Percentiles rank a stretch among this genome's conserved stretches.
Evolutionary conservation across 2,329 filamentous ascomycete species (phyloP).

Genomic region (Trichoderma atroviride): DNA sequence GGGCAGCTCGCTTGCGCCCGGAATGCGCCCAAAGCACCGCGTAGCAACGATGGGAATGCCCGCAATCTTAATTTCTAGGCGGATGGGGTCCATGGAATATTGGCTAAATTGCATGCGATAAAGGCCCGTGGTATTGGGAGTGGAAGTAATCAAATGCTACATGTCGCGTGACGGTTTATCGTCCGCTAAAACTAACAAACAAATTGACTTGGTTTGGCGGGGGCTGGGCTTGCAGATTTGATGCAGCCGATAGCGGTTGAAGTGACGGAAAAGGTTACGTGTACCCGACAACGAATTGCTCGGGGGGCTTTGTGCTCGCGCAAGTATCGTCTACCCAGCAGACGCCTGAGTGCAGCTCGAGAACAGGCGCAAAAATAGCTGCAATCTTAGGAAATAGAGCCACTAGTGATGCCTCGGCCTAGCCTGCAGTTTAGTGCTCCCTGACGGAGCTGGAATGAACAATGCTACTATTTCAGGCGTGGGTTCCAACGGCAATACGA

Average conservation of each 20-base stretch:
- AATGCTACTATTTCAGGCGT: constrained; percentile 3
- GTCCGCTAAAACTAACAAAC: neutral
- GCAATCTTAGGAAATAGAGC: neutral
- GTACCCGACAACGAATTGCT: neutral
- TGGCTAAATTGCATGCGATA: constrained; percentile 20
- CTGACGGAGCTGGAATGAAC: neutral
- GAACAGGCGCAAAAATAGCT: neutral
- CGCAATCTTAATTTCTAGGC: neutral
- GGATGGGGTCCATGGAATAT: constrained; percentile 6
- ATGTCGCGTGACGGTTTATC: constrained; percentile 10
- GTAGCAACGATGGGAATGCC: constrained; percentile 20
- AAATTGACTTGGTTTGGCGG: neutral
- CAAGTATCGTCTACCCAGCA: neutral
- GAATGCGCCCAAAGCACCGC: constrained; percentile 12
- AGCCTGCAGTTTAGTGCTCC: neutral
- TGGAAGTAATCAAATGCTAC: neutral
- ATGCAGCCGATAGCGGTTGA: neutral
- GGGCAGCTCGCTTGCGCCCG: neutral
- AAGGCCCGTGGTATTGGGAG: constrained; percentile 6
- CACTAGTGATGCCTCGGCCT: neutral
- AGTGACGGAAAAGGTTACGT: neutral
- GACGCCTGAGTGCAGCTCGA: neutral
- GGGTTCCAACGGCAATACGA: neutral
- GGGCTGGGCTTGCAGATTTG: neutral
- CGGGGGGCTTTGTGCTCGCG: neutral